Evolutionary conservation across 2,329 filamentous ascomycete species (phyloP).

Genomic region (Taxawa tesnikishii): DNA sequence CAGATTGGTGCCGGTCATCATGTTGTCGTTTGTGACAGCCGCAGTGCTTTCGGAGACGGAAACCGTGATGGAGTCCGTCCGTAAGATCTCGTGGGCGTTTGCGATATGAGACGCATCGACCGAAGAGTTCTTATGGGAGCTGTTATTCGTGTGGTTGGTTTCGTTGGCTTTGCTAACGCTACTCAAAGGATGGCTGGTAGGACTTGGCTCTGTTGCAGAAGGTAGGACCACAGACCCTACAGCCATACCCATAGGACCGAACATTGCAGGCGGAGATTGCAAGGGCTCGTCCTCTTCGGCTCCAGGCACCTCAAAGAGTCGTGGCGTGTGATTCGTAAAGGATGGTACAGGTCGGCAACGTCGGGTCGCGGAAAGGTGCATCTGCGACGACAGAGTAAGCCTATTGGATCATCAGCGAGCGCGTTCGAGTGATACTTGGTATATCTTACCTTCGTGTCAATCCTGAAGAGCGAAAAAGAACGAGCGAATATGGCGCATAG

Average conservation of each 20-base stretch:
- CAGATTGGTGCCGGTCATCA: constrained; percentile 19
- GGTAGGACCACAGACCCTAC: constrained; percentile 6
- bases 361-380: constrained; percentile 20
- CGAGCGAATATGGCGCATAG: too few species aligned
- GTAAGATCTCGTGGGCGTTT: neutral
- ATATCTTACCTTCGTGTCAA: too few species aligned
- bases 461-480: too few species aligned
- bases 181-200: too few species aligned
- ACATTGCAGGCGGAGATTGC: constrained; percentile 10
- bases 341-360: constrained; percentile 14
- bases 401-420: too few species aligned
- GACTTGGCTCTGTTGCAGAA: neutral
- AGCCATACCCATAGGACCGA: constrained; percentile 9
- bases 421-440: too few species aligned
- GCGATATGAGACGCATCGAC: neutral
- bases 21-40: constrained; percentile 10
- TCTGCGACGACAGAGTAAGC: constrained; percentile 17
- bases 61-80: neutral
- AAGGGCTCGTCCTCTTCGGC: constrained; percentile 10
- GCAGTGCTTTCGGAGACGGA: neutral
- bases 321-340: constrained; percentile 23
- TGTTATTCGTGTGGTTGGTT: constrained; percentile 1
- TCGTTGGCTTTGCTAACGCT: constrained; percentile 1
- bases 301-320: constrained; percentile 16
- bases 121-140: neutral